Conservation (phyloP, 2,329 filamentous ascomycete species). For the Epichloe sylvatica region DNA sequence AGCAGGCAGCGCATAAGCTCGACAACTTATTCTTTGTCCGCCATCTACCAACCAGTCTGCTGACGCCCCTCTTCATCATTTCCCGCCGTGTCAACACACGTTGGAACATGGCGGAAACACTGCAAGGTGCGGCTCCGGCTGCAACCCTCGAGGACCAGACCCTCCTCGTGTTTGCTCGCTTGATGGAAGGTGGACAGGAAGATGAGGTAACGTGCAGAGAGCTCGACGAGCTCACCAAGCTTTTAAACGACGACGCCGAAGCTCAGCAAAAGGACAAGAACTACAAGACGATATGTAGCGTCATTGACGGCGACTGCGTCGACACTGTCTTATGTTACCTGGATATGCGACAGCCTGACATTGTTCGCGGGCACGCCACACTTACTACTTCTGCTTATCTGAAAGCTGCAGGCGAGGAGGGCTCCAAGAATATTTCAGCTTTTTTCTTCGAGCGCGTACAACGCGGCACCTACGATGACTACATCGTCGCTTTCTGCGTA, state of each 20-base stretch:
- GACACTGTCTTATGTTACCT: slow-evolving; percentile 78
- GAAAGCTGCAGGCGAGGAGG: slow-evolving; percentile 58
- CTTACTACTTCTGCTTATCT: slow-evolving; percentile 73
- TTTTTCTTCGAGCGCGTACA: slow-evolving; percentile 62
- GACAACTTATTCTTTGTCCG: too few species aligned
- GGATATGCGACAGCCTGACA: slow-evolving; percentile 64
- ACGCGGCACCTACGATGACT: slow-evolving; percentile 70
- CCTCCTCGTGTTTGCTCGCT: slow-evolving; percentile 65
- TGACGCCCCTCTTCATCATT: slow-evolving; percentile 1
- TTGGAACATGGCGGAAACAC: slow-evolving; percentile 20
- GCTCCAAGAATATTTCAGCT: slow-evolving; percentile 52
- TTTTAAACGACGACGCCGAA: slow-evolving; percentile 42
- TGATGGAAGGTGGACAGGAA: slow-evolving; percentile 84
- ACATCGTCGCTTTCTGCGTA: slow-evolving; percentile 87
- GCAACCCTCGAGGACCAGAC: slow-evolving; percentile 46
- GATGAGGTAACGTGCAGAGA: slow-evolving; percentile 54
- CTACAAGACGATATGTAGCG: slow-evolving; percentile 37
- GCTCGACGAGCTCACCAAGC: slow-evolving; percentile 43
- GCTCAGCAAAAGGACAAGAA: slow-evolving; percentile 28
- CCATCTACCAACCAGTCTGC: background rate
- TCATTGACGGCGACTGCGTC: slow-evolving; percentile 61
- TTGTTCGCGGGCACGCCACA: slow-evolving; percentile 67
- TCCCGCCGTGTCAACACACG: background rate
- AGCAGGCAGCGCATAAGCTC: background rate
- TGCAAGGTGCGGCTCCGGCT: slow-evolving; percentile 17